Evolutionary conservation across 257 asterid species (phyloP).

Genomic region (Solanum piurae): DNA sequence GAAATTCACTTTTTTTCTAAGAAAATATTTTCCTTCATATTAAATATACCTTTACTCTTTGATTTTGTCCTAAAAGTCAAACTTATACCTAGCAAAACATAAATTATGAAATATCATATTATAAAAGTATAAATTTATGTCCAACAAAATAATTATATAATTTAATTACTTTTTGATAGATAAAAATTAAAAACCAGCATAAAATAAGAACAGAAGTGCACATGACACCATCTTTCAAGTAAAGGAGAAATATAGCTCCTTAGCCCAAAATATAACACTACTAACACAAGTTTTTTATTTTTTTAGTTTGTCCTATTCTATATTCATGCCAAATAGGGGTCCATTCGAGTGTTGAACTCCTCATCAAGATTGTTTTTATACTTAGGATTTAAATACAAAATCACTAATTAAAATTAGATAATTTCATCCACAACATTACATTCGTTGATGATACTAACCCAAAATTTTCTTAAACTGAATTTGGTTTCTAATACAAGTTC

Average conservation of each 20-base stretch:
- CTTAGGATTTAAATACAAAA: accelerated
- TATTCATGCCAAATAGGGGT: neutral
- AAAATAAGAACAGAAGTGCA: neutral
- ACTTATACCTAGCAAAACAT: neutral
- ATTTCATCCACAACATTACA: too few relatives aligned
- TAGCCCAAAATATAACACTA: neutral
- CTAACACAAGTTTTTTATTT: too few relatives aligned
- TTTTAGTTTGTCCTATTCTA: neutral
- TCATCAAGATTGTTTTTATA: too few relatives aligned
- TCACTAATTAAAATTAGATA: too few relatives aligned
- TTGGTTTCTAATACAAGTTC: neutral
- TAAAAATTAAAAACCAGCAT: too few relatives aligned
- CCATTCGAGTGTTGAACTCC: neutral
- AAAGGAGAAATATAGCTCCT: neutral
- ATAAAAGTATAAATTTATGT: neutral
- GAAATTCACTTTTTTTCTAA: neutral
- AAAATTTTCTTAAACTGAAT: too few relatives aligned
- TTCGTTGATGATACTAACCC: neutral
- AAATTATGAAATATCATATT: neutral
- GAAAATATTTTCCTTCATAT: too few relatives aligned
- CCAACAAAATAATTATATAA: neutral
- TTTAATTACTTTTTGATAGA: too few relatives aligned
- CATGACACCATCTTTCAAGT: neutral
- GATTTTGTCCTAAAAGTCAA: neutral
- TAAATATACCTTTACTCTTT: too few relatives aligned